Conservation (phyloP, 2,329 filamentous ascomycete species). For the Sclerotinia nivalis region DNA sequence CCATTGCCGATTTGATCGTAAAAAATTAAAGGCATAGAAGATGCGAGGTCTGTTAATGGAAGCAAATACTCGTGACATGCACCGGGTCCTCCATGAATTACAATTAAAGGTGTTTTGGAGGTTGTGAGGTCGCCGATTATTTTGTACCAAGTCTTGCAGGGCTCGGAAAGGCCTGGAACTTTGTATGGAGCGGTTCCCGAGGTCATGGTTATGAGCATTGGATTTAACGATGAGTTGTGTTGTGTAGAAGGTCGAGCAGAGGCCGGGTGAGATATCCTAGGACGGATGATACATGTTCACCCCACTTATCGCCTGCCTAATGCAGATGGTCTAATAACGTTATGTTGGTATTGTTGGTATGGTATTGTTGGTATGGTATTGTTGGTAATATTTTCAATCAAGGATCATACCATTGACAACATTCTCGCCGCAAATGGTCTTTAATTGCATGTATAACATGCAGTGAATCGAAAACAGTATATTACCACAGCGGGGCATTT, state of each 20-base stretch:
- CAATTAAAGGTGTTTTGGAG: constrained; percentile 40
- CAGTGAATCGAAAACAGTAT: too few species aligned
- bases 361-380: too few species aligned
- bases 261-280: neutral
- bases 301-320: too few species aligned
- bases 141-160: constrained; percentile 21
- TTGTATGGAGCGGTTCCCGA: neutral
- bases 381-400: too few species aligned
- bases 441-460: too few species aligned
- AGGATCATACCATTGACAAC: too few species aligned
- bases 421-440: too few species aligned
- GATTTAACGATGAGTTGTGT: neutral
- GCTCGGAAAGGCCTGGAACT: constrained; percentile 1
- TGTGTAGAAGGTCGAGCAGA: neutral
- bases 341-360: too few species aligned
- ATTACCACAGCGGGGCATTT: too few species aligned
- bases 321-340: too few species aligned
- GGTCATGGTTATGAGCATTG: neutral
- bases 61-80: constrained; percentile 46
- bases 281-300: too few species aligned
- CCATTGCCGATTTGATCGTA: constrained; percentile 58
- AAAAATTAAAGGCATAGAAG: constrained; percentile 49
- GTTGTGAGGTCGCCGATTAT: constrained; percentile 8
- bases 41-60: constrained; percentile 11
- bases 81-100: constrained; percentile 51